These are phyloP conservation scores for Xylaria grammica DNA, from an alignment of 495 filamentous ascomycete species.

Conservation along the genomic window DNA sequence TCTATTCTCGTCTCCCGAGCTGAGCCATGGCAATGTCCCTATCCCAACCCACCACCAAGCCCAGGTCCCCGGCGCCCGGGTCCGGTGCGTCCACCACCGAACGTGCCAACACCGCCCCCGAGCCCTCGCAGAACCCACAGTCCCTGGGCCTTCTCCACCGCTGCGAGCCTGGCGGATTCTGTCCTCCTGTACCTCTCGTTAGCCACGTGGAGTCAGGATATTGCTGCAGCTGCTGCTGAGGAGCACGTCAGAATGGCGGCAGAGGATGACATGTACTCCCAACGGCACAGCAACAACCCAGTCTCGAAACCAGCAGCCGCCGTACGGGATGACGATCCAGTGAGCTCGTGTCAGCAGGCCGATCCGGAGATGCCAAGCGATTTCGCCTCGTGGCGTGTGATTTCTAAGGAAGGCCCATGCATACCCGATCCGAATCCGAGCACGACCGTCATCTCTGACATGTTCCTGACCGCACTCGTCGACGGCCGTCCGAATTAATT, in stretches of 20 bases:
- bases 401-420: no score
- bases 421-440: background rate
- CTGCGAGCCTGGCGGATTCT: background rate
- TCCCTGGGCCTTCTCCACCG: background rate
- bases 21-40: constrained; percentile 23
- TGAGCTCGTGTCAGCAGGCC: background rate
- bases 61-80: constrained; percentile 36
- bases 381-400: background rate
- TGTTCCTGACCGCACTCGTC: background rate
- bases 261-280: background rate
- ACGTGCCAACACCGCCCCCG: constrained; percentile 40
- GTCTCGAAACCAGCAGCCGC: background rate
- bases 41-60: constrained; percentile 36
- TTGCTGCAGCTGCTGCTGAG: background rate
- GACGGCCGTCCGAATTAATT: background rate
- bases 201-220: background rate
- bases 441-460: background rate
- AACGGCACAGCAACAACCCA: background rate
- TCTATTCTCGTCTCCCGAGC: constrained; percentile 22
- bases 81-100: constrained; percentile 30
- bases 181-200: background rate
- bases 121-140: constrained; percentile 29
- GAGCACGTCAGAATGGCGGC: background rate
- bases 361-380: background rate
- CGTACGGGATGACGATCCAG: background rate